phyloP scores from a whole-genome alignment of 441 rosid genomes.

The Euphorbia celastroides region DNA sequence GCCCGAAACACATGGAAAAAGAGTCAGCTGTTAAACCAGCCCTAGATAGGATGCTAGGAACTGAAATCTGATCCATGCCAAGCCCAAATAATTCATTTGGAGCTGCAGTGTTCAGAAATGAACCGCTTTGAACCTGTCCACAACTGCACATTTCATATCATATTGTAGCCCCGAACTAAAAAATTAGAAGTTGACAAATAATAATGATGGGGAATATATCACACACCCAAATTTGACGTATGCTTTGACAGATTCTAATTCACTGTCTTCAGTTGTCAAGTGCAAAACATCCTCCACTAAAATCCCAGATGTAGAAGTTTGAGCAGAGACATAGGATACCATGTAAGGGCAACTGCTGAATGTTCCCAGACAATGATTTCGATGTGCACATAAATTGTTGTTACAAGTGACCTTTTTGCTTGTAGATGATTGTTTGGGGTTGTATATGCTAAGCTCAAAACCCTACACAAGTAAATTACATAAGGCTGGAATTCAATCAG shows the following conservation, averaged over 20 bases:
- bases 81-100: conserved; percentile 92
- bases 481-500: conserved; percentile 10
- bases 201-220: not conserved
- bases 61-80: conserved; percentile 72
- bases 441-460: conserved; percentile 64
- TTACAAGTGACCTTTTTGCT: conserved; percentile 73
- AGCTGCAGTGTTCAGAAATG: conserved; percentile 79
- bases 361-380: conserved; percentile 55
- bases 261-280: conserved; percentile 45
- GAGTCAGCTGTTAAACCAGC: conserved; percentile 65
- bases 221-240: conserved; percentile 75
- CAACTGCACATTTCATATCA: conserved; percentile 48
- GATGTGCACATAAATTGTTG: conserved; percentile 55
- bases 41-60: conserved; percentile 77
- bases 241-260: conserved; percentile 46
- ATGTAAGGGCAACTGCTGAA: conserved; percentile 76
- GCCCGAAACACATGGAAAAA: conserved; percentile 91
- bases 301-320: conserved; percentile 80
- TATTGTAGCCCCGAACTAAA: conserved; percentile 4
- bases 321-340: conserved; percentile 77
- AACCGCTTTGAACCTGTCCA: conserved; percentile 90
- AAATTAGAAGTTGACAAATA: not conserved
- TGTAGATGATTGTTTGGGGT: conserved; percentile 59
- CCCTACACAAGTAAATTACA: conserved; percentile 45
- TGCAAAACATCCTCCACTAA: conserved; percentile 81